Evolutionary conservation across 306 rosid species (phyloP), one percentile per base, ranked within the genome.

Genomic region (Oemleria cerasiformis): DNA sequence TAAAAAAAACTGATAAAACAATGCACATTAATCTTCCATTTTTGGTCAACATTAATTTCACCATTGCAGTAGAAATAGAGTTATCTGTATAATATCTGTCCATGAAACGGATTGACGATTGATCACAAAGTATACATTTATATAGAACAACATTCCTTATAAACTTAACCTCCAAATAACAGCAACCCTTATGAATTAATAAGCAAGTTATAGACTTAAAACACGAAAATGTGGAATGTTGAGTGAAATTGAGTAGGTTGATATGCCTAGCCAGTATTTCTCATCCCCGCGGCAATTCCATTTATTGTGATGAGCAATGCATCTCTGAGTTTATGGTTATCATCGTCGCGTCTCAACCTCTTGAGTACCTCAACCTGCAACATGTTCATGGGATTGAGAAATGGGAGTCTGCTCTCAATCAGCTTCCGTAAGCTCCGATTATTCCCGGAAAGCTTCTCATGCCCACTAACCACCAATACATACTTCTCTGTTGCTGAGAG

Each of bases 201-300:
- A 56, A 54, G 45, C 55, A 70, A 30, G 3, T 30, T 30, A 4
- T 30, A 30, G 36, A 17, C 74, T 23, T 34, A 3, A 21, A 36
- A 40, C 38, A 10, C 8, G 43, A 9, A 43, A 53, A 53, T 19
- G 16, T 38, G 73, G 62, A 68, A 68, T 39, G 12, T 19, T 57
- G 9, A 23, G 73, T 20, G 9, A 57, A 43, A 57, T 14, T 30
- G 43, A 40, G 42, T n/a, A 20, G 5, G n/a, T 42, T 66, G 23
- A 65, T 53, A 68, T 74, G 63, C 58, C 48, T 72, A 88, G 75
- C 98, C 98, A 16, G 98, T 93, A 72, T 93, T 93, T 85, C 89
- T 88, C 98, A 93, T 93, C 49, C 98, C 97, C 4, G 98, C 98
- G 54, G 98, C 97, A 41, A 93, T 93, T 16, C 97, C 98, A 74